A percentile compares a stretch with the other conserved stretches of the same genome.
phyloP scores from a whole-genome alignment of 2,329 filamentous ascomycete species.

The Ophiocordyceps camponoti-rufipedis region DNA sequence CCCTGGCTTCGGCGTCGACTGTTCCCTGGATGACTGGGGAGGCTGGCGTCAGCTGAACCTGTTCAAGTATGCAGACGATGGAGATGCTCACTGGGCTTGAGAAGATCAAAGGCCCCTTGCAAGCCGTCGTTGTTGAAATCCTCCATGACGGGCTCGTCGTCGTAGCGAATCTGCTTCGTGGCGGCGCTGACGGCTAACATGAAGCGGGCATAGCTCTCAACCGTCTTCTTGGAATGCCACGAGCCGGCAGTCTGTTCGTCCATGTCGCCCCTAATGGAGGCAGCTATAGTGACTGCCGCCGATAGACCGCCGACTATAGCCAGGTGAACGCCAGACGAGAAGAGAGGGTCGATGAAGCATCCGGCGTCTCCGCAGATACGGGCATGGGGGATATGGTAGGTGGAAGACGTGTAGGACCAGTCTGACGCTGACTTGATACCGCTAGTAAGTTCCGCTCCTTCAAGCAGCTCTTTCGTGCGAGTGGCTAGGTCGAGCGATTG shows the following conservation, averaged over 20 bases:
- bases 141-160: slow-evolving; percentile 19
- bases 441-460: slow-evolving; percentile 12
- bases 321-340: slow-evolving; percentile 28
- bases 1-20: slow-evolving; percentile 9
- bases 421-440: slow-evolving; percentile 24
- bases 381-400: slow-evolving; percentile 19
- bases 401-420: slow-evolving; percentile 25
- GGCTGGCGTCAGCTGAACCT: background rate
- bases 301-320: slow-evolving; percentile 23
- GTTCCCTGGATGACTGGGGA: slow-evolving; percentile 18
- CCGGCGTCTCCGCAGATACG: slow-evolving; percentile 27
- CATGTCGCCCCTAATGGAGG: slow-evolving; percentile 17
- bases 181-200: slow-evolving; percentile 11
- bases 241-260: slow-evolving; percentile 16
- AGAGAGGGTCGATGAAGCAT: slow-evolving; percentile 29
- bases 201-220: slow-evolving; percentile 28
- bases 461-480: slow-evolving; percentile 11
- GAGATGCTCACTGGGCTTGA: slow-evolving; percentile 18
- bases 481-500: slow-evolving; percentile 15
- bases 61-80: background rate
- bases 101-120: slow-evolving; percentile 19
- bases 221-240: slow-evolving; percentile 25
- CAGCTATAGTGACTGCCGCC: slow-evolving; percentile 24
- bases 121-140: slow-evolving; percentile 23
- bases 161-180: slow-evolving; percentile 18